Evolutionary conservation across 1,284 basidiomycete genomes (phyloP).

Genomic region (Paramarasmius palmivorus): DNA sequence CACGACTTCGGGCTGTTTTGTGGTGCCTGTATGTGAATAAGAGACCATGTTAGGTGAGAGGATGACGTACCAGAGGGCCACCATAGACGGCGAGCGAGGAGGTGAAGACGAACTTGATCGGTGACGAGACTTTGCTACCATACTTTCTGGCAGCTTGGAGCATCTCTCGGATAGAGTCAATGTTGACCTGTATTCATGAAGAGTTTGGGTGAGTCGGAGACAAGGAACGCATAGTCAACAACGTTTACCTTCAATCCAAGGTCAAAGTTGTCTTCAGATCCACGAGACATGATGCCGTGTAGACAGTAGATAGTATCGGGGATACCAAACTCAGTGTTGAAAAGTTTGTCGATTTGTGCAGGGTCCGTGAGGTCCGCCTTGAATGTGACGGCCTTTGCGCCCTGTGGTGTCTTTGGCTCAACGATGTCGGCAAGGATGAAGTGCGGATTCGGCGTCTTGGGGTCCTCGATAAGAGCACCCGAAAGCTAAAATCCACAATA

Average conservation of each 20-base stretch:
- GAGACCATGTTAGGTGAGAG: not conserved
- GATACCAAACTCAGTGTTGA: constrained; percentile 39
- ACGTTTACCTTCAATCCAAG: constrained; percentile 49
- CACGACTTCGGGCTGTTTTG: constrained; percentile 43
- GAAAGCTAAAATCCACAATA: constrained; percentile 30
- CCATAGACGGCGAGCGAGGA: constrained; percentile 68
- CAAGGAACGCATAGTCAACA: not conserved
- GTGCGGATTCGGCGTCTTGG: constrained; percentile 37
- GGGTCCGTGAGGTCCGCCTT: constrained; percentile 46
- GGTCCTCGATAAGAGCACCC: constrained; percentile 32
- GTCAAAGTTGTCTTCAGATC: constrained; percentile 64
- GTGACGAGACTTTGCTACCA: constrained; percentile 26
- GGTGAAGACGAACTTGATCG: constrained; percentile 60
- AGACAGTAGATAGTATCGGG: constrained; percentile 56
- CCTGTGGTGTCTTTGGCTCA: constrained; percentile 43
- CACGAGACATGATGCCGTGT: constrained; percentile 72
- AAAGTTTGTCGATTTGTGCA: constrained; percentile 12
- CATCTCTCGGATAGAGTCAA: constrained; percentile 57
- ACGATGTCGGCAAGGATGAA: constrained; percentile 60
- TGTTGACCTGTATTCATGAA: constrained; percentile 48
- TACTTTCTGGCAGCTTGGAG: constrained; percentile 48
- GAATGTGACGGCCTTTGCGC: constrained; percentile 39
- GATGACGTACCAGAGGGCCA: constrained; percentile 46
- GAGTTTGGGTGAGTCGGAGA: not conserved
- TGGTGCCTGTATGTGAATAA: not conserved